Conservation (phyloP, 2,329 filamentous ascomycete genomes). For the Sphaerostilbella broomeana region DNA sequence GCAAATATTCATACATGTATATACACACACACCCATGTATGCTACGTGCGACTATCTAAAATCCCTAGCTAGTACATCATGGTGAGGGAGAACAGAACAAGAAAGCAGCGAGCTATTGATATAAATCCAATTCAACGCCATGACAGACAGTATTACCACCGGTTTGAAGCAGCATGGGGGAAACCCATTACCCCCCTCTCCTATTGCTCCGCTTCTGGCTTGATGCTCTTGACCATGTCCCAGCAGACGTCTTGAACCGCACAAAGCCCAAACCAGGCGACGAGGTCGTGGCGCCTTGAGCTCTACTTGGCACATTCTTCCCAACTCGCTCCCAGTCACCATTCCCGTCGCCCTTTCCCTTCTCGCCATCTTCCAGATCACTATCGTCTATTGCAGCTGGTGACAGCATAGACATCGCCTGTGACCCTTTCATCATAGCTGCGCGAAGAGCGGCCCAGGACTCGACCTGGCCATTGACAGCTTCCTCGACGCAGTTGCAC, state of each 20-base stretch:
- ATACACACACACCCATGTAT: too few species aligned
- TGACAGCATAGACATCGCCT: constrained; percentile 22
- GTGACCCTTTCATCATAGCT: constrained; percentile 29
- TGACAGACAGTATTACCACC: too few species aligned
- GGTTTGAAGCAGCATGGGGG: too few species aligned
- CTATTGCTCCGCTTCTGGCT: constrained; percentile 21
- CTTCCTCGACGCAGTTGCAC: constrained; percentile 54
- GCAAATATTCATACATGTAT: too few species aligned
- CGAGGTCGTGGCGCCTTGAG: constrained; percentile 19
- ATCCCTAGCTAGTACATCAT: too few species aligned
- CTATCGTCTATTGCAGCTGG: constrained; percentile 22
- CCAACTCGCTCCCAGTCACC: constrained; percentile 25
- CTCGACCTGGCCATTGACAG: constrained; percentile 51
- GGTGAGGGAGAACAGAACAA: too few species aligned
- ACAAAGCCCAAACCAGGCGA: constrained; percentile 43
- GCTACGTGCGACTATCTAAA: too few species aligned
- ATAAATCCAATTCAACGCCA: too few species aligned
- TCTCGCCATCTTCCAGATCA: constrained; percentile 25
- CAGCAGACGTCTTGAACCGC: constrained; percentile 43
- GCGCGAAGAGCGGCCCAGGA: constrained; percentile 48
- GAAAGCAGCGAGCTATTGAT: too few species aligned
- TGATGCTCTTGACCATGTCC: constrained; percentile 39
- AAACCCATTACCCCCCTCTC: constrained; percentile 1
- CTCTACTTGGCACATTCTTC: constrained; percentile 17
- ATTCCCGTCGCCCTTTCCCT: constrained; percentile 2